Percentiles rank a stretch among this genome's conserved stretches.
These are phyloP conservation scores for Vaccinium myrtillus DNA, from an alignment of 148 eudicot genomes.

Conservation along the genomic window DNA sequence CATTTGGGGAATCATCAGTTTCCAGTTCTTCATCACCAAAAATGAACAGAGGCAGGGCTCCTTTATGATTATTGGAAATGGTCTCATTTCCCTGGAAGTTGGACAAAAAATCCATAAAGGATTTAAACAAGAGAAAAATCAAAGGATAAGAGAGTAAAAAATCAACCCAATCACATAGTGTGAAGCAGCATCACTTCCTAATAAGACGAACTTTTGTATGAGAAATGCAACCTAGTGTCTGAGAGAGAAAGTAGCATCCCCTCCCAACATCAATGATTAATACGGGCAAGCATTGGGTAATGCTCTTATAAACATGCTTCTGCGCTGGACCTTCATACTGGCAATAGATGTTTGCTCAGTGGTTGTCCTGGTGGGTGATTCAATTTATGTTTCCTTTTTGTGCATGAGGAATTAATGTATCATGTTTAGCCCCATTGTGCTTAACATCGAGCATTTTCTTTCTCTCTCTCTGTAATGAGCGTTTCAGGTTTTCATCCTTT, in stretches of 20 bases:
- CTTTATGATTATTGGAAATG: slow-evolving; percentile 28
- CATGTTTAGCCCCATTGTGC: not conserved
- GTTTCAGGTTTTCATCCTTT: not conserved
- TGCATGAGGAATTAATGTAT: not conserved
- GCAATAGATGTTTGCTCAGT: too few relatives aligned
- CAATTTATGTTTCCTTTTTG: too few relatives aligned
- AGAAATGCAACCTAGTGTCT: not conserved
- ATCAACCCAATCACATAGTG: not conserved
- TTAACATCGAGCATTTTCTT: not conserved
- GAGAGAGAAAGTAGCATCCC: not conserved
- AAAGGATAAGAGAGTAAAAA: not conserved
- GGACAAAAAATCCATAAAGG: not conserved
- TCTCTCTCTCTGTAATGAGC: not conserved
- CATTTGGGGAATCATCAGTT: slow-evolving; percentile 34
- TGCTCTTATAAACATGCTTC: not conserved
- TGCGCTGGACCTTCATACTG: too few relatives aligned
- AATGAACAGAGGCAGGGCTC: slow-evolving; percentile 58
- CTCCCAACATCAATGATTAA: not conserved
- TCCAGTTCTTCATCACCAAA: slow-evolving; percentile 61
- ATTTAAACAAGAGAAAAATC: not conserved
- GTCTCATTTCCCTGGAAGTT: slow-evolving; percentile 46
- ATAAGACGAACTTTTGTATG: not conserved
- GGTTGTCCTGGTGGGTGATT: too few relatives aligned
- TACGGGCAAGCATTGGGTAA: not conserved
- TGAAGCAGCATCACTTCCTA: not conserved